Base-by-base conservation (phyloP, 371 early-diverging fungal species). In the Amoeboaphelidium occidentale region DNA sequence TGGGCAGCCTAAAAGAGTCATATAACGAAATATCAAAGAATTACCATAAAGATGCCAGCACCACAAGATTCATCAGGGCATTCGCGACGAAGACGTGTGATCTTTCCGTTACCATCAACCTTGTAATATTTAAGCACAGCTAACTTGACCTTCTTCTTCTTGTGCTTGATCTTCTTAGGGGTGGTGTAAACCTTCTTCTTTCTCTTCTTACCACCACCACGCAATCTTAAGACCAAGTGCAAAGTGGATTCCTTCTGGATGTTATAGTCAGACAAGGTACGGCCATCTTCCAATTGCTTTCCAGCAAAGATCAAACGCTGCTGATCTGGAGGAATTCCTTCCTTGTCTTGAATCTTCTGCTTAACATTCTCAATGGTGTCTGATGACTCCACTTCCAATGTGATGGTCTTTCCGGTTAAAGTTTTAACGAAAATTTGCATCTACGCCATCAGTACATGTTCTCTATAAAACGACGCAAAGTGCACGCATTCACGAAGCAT, bases 231-330 rank as follows among this genome's bases (percentile, higher is more conserved):
- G 45, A 76, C 76, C 50, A 90, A 65, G 75, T 88, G 85, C 52
- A 88, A 74, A 51, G 89, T 87, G 58, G 79, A 75, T 72, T 84
- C 82, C 70, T 81, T 78, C 63, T 80, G 82, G 59, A 87, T 80
- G 71, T 83, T 85, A 65, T 79, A 78, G 59, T 63, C 70, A 22
- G 64, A 57, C 28, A 84, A 69, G 52, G 79, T 79, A 67, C 91
- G 88, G 55, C 90, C 94, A 70, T 96, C 97, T 72, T 96, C 97
- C 53, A 99, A 83, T 75, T 98, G 97, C 80, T 97, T 97, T 59
- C 94, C 98, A 67, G 97, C 97, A 66, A 98, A 97, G 65, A 98
- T 98, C 58, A 97, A 78, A 61, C 97, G 93, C 72, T 98, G 98
- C 78, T 98, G 99, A 69, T 97, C 97, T 55, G 98, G 98, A 52